Evolutionary conservation across 768 basidiomycete genomes (phyloP), one percentile per base, ranked within the genome.

Genomic region (Suillus variegatus): DNA sequence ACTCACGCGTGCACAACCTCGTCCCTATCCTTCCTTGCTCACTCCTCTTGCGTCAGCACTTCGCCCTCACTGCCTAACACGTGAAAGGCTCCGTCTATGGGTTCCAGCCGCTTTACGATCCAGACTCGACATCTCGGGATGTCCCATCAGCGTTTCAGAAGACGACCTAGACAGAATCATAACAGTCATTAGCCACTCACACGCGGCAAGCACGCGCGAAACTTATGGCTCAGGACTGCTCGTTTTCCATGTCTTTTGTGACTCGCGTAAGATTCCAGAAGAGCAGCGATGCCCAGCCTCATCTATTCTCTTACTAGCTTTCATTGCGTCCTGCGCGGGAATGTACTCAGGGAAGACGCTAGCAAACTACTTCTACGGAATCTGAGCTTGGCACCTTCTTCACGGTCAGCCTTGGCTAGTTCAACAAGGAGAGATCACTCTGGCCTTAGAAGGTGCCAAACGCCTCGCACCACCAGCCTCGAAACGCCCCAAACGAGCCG

Each of bases 341-440:
- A 38, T 74, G 0, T 82, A 81, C 64, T 66, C 81, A 0, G 74
- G 73, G 0, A 66, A 62, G 7, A 72, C 80, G 0, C 67, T 85
- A 0, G 51, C 60, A 0, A 83, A 83, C 71, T 83, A 81, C 61
- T 38, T 84, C 0, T 67, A 67, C 5, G 80, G 77, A 0, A 55
- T 86, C 0, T 66, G 76, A 1, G 82, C 84, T 2, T 86, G 84
- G 84, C 83, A 86, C 67, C 71, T 79, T 0, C 55, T 85, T 0
- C 83, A 86, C 60, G 73, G 81, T 0, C 13, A 78, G 0, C 40
- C 35, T 0, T 85, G 82, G 82, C 28, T 16, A 0, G 60, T 78
- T 0, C 66, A 79, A 32, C 58, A 74, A 1, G 46, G 46, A 0
- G 70, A 78, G 25, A 41, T 80, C 14, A 70, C 80, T 0, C 64